A percentile compares a stretch with the other conserved stretches of the same genome.
Conservation (phyloP, 2,329 filamentous ascomycete genomes). For the Whalleya microplaca region DNA sequence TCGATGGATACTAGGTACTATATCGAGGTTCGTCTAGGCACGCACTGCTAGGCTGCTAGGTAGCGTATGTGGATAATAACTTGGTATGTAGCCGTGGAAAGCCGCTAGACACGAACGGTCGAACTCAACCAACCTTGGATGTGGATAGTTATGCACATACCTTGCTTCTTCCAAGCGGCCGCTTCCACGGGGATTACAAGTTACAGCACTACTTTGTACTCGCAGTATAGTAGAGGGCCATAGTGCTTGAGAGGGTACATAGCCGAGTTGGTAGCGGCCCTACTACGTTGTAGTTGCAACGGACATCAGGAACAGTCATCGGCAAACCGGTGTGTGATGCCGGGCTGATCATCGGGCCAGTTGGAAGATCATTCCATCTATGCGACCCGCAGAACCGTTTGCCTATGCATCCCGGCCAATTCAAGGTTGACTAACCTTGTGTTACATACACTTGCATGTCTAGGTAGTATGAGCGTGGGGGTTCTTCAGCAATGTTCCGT, state of each 20-base stretch:
- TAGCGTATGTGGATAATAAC: too few species aligned
- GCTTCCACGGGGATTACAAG: too few species aligned
- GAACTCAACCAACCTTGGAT: too few species aligned
- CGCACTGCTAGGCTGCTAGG: too few species aligned
- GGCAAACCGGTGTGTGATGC: background rate
- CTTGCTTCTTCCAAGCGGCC: too few species aligned
- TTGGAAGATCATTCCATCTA: background rate
- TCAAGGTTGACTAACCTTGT: background rate
- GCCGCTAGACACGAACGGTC: too few species aligned
- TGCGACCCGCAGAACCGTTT: background rate
- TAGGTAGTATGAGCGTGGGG: background rate
- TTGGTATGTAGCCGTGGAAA: too few species aligned
- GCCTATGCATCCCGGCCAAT: background rate
- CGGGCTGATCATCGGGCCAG: background rate
- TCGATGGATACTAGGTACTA: too few species aligned
- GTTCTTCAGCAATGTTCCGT: background rate
- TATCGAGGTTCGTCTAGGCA: too few species aligned
- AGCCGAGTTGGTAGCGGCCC: background rate
- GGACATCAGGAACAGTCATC: background rate
- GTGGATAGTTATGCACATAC: too few species aligned
- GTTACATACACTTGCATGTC: background rate
- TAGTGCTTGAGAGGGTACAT: background rate
- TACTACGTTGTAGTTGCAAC: background rate
- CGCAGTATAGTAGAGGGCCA: too few species aligned
- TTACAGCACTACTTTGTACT: too few species aligned